These are phyloP conservation scores for Ogataea minuta DNA, from an alignment of 805 yeast species.

Conservation along the genomic window DNA sequence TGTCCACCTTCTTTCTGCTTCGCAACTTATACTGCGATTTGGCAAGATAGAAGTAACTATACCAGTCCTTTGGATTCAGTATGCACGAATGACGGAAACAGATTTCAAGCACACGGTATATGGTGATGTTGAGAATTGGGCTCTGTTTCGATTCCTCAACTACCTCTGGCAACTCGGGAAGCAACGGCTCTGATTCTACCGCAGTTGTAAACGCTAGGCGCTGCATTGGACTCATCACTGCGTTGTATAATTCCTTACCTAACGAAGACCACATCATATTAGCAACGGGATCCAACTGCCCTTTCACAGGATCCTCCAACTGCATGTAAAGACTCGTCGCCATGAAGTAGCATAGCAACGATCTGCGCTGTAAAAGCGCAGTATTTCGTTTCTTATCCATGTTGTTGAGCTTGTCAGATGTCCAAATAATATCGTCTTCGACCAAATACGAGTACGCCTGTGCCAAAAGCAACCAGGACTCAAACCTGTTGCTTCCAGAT, in stretches of 20 bases:
- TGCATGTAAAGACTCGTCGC: conserved; percentile 49
- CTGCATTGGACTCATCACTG: conserved; percentile 61
- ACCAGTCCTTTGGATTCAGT: conserved; percentile 55
- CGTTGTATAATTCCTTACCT: conserved; percentile 58
- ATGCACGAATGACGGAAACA: conserved; percentile 48
- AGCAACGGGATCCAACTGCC: conserved; percentile 35
- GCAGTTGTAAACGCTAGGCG: conserved; percentile 46
- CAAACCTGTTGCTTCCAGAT: conserved; percentile 66
- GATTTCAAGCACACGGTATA: conserved; percentile 37
- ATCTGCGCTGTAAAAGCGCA: conserved; percentile 62
- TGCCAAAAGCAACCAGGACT: conserved; percentile 84
- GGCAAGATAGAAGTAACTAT: conserved; percentile 52
- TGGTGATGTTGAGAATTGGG: conserved; percentile 7
- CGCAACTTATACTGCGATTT: conserved; percentile 56
- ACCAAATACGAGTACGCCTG: conserved; percentile 74
- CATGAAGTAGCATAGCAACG: conserved; percentile 73
- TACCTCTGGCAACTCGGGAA: not conserved
- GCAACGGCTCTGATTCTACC: not conserved
- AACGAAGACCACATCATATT: conserved; percentile 50
- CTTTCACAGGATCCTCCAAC: conserved; percentile 19
- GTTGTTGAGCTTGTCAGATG: conserved; percentile 73
- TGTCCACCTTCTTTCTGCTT: conserved; percentile 9
- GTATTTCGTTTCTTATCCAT: conserved; percentile 59
- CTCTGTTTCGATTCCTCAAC: not conserved
- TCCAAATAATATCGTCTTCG: conserved; percentile 92